Evolutionary conservation across 2,329 filamentous ascomycete genomes (phyloP), one percentile per base, ranked within the genome.

Genomic region (Corinectria fuckeliana): DNA sequence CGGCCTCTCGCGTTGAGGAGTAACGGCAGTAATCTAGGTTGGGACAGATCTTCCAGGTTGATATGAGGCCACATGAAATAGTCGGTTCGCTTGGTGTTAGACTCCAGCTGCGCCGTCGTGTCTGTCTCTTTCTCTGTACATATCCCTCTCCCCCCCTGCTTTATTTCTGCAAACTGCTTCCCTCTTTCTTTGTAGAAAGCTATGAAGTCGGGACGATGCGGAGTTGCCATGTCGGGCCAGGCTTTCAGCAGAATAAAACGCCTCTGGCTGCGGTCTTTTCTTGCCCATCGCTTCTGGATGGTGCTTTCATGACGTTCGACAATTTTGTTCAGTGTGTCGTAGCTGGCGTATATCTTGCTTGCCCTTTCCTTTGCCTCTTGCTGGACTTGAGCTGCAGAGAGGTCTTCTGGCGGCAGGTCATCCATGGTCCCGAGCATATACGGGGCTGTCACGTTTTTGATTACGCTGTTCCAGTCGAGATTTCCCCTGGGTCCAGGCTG

Each of bases 31-130:
- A 72, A 58, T 47, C 78, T 81, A 0, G 77, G 69, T 20, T 79
- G 74, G 0, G 66, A 50, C 1, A 88, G 72, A 63, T 88, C 85
- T 54, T 88, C 82, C 38, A 83, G 74, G 62, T 88, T 88, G 68
- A 88, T 80, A 44, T 81, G 76, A 0, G 85, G 85, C 77, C 79
- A 86, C 39, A 84, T 69, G 59, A 74, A 85, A 8, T 72, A 53
- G 5, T 78, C 75, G 7, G 56, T 64, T n/a, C 72, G 66, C 21
- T 65, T 61, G 10, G 67, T 68, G 3, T 66, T 64, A 1, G 26
- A 3, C 3, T 55, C 23, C 5, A 63, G 58, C 28, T 71, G 21
- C 11, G 66, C 16, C 2, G 39, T 11, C 3, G 59, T 30, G n/a
- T n/a, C n/a, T n/a, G n/a, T n/a, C n/a, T n/a, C n/a, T n/a, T n/a